Conservation (phyloP, 352 stramenopile species). For the Globisporangium canariense region DNA sequence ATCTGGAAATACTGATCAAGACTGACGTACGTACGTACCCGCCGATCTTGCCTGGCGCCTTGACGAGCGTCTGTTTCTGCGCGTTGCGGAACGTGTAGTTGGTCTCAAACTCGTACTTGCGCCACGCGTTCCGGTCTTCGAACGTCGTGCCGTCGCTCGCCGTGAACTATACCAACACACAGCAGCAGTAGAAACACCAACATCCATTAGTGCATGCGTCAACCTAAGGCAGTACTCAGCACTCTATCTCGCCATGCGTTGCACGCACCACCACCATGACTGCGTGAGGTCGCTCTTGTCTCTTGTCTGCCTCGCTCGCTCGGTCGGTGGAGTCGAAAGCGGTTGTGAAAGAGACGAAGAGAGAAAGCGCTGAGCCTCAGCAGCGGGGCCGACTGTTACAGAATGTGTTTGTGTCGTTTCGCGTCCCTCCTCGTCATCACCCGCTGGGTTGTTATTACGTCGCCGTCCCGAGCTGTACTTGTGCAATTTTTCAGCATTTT, state of each 20-base stretch:
- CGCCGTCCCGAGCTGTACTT: too few species aligned
- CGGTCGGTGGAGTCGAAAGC: background rate
- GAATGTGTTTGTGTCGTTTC: background rate
- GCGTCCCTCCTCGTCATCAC: background rate
- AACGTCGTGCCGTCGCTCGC: slow-evolving; percentile 89
- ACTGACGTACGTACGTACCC: slow-evolving; percentile 28
- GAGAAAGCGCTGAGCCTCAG: background rate
- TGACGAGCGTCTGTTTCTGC: slow-evolving; percentile 69
- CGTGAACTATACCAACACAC: slow-evolving; percentile 40
- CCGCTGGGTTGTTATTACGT: too few species aligned
- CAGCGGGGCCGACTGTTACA: background rate
- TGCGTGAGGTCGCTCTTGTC: background rate
- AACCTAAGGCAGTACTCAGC: too few species aligned
- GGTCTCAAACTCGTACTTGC: slow-evolving; percentile 90
- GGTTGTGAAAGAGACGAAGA: background rate
- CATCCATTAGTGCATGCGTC: too few species aligned
- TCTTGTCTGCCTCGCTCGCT: background rate
- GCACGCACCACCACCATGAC: background rate
- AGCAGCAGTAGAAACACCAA: slow-evolving; percentile 11
- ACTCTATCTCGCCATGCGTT: background rate
- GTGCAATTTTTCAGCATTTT: too few species aligned
- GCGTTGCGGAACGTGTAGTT: slow-evolving; percentile 92
- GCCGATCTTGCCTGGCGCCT: slow-evolving; percentile 74
- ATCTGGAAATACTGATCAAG: background rate
- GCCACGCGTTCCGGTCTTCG: slow-evolving; percentile 73